Conservation (phyloP, 2,329 filamentous ascomycete genomes). For the Penicillium glabrum region DNA sequence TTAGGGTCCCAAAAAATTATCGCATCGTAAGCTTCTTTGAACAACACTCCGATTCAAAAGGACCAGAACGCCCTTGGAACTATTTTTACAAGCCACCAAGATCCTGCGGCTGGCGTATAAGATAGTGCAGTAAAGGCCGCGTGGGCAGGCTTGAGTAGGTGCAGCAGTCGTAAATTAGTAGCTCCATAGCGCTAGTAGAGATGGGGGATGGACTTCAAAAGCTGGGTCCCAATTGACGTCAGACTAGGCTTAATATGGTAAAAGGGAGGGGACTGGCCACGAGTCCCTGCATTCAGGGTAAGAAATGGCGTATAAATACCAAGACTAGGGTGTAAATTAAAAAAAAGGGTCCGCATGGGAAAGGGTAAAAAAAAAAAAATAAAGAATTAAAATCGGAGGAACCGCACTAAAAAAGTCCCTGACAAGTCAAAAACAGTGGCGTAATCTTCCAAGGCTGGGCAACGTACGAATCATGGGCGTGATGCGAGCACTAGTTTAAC, state of each 20-base stretch:
- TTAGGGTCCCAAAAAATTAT: constrained; percentile 1
- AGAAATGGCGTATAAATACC: neutral
- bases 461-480: constrained; percentile 13
- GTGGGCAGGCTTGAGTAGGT: constrained; percentile 16
- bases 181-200: constrained; percentile 4
- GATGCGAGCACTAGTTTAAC: constrained; percentile 2
- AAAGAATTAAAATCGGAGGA: neutral
- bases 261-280: constrained; percentile 15
- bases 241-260: constrained; percentile 9
- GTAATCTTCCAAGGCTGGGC: constrained; percentile 5
- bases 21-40: neutral
- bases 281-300: constrained; percentile 23
- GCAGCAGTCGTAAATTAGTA: constrained; percentile 1
- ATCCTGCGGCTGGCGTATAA: neutral
- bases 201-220: neutral
- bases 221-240: neutral
- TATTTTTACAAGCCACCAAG: constrained; percentile 7
- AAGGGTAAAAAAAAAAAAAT: neutral
- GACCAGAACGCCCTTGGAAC: neutral
- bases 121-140: constrained; percentile 12
- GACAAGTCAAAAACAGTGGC: constrained; percentile 18
- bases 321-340: neutral
- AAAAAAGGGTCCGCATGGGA: constrained; percentile 8
- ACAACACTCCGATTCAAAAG: neutral
- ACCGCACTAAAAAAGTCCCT: constrained; percentile 11